A percentile compares a stretch with the other conserved stretches of the same genome.
phyloP scores from a whole-genome alignment of 768 basidiomycete species.

The Lactarius tabidus region DNA sequence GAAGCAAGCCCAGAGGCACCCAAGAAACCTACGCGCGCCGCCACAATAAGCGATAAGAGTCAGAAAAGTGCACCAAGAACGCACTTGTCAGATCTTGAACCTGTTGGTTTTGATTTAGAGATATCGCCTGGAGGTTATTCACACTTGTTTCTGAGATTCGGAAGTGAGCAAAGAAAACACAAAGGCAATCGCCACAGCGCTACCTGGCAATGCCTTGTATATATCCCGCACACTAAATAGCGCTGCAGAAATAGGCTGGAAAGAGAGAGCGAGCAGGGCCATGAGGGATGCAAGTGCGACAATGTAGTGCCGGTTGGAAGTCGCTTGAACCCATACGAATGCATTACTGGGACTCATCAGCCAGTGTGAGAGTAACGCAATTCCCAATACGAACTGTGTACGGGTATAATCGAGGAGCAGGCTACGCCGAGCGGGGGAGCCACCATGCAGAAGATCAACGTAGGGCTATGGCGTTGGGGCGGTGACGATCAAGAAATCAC shows the following conservation, averaged over 20 bases:
- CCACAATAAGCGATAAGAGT: constrained; percentile 2
- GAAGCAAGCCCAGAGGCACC: constrained; percentile 54
- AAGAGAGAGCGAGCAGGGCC: constrained; percentile 43
- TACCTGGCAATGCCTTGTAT: constrained; percentile 42
- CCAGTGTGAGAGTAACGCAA: not conserved
- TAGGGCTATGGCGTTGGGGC: constrained; percentile 40
- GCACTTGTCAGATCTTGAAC: constrained; percentile 48
- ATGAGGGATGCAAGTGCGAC: constrained; percentile 48
- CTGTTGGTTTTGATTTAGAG: constrained; percentile 43
- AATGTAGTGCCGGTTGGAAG: constrained; percentile 46
- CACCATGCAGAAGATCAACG: constrained; percentile 53
- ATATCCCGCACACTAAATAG: constrained; percentile 46
- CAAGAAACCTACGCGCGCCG: constrained; percentile 40
- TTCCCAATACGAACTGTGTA: constrained; percentile 37
- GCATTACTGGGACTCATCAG: constrained; percentile 38
- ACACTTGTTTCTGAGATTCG: constrained; percentile 34
- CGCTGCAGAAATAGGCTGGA: constrained; percentile 52
- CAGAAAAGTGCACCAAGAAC: constrained; percentile 17
- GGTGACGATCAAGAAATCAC: not conserved
- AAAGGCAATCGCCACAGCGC: not conserved
- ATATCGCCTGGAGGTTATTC: constrained; percentile 38
- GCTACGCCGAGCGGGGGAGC: constrained; percentile 49
- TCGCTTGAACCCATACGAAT: constrained; percentile 44
- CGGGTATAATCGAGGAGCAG: constrained; percentile 54
- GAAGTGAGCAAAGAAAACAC: constrained; percentile 4